These are phyloP conservation scores for Lathyrus aphaca DNA, from an alignment of 306 rosid species.

Conservation along the genomic window DNA sequence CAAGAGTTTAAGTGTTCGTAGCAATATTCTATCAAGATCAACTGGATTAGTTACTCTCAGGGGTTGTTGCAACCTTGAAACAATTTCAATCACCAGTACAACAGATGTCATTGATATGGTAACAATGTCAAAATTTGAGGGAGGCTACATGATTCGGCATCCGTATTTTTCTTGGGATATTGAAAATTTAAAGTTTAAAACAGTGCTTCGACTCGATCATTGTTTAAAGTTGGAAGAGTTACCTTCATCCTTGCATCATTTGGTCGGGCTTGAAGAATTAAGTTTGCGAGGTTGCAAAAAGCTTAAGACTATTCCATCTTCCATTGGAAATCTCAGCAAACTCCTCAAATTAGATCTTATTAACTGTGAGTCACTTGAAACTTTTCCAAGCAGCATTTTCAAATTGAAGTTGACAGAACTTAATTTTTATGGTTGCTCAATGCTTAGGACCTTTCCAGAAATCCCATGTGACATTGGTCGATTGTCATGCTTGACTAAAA, in stretches of 20 bases:
- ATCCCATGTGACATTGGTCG: conserved; percentile 24
- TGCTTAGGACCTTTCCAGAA: conserved; percentile 35
- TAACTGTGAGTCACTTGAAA: conserved; percentile 32
- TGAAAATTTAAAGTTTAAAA: conserved; percentile 5
- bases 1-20: conserved; percentile 7
- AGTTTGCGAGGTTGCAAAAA: conserved; percentile 2
- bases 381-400: conserved; percentile 36
- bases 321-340: conserved; percentile 33
- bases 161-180: no score
- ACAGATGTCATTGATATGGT: not conserved
- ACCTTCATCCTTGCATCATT: conserved; percentile 13
- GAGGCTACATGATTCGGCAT: no score
- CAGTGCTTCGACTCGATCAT: not conserved
- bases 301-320: conserved; percentile 34
- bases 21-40: conserved; percentile 30
- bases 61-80: conserved; percentile 11
- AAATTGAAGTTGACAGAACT: conserved; percentile 27
- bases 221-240: conserved; percentile 9
- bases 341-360: conserved; percentile 27
- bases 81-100: conserved; percentile 4
- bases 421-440: conserved; percentile 35
- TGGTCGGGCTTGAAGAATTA: conserved; percentile 35
- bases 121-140: not conserved
- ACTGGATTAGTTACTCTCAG: conserved; percentile 26
- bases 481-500: conserved; percentile 20